Percentiles rank a stretch among this genome's conserved stretches.
Conservation (phyloP, 1,284 basidiomycete species). For the Kalmanozyma brasiliensis region DNA sequence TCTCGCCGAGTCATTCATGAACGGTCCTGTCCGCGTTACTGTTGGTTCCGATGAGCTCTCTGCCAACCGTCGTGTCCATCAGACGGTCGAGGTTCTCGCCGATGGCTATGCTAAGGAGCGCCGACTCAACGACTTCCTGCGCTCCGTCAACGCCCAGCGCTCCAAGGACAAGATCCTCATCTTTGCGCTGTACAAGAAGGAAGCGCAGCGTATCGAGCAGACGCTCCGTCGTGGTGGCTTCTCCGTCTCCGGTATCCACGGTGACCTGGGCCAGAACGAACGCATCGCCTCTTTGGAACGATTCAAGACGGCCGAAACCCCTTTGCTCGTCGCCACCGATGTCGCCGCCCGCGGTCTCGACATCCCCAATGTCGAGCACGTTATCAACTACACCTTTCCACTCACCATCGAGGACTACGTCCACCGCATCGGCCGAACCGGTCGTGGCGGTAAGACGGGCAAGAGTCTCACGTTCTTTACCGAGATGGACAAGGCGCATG, state of each 20-base stretch:
- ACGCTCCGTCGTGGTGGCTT: slow-evolving; percentile 83
- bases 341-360: slow-evolving; percentile 96
- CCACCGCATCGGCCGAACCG: slow-evolving; percentile 95
- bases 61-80: slow-evolving; percentile 87
- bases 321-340: slow-evolving; percentile 93
- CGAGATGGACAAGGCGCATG: slow-evolving; percentile 75
- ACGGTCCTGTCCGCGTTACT: slow-evolving; percentile 86
- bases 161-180: slow-evolving; percentile 81
- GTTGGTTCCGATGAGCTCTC: slow-evolving; percentile 95
- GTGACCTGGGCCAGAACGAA: slow-evolving; percentile 88
- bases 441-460: slow-evolving; percentile 88
- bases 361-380: slow-evolving; percentile 90
- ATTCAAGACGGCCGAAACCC: slow-evolving; percentile 86
- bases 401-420: slow-evolving; percentile 81
- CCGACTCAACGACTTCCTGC: slow-evolving; percentile 63
- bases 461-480: slow-evolving; percentile 95
- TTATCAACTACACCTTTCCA: slow-evolving; percentile 86
- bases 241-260: slow-evolving; percentile 87
- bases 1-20: slow-evolving; percentile 90
- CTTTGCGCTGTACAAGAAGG: slow-evolving; percentile 91
- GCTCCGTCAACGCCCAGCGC: slow-evolving; percentile 68
- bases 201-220: slow-evolving; percentile 87
- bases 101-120: slow-evolving; percentile 88
- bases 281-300: slow-evolving; percentile 86
- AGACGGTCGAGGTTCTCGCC: slow-evolving; percentile 87